Percentiles rank a stretch among this genome's conserved stretches.
Evolutionary conservation across 2,329 filamentous ascomycete species (phyloP).

Genomic region (Xylariaceae sp.): DNA sequence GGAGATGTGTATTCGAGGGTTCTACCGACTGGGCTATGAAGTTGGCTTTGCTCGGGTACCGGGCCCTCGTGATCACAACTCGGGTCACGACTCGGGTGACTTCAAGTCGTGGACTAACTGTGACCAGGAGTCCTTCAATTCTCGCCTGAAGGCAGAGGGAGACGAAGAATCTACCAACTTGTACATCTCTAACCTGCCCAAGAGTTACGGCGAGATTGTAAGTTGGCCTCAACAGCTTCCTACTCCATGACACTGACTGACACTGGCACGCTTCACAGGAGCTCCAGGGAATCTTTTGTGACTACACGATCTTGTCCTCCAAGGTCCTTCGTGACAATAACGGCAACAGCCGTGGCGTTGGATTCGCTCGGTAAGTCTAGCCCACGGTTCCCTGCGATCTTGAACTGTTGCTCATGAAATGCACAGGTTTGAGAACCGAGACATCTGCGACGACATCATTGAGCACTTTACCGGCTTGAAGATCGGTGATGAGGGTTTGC

Average conservation of each 20-base stretch:
- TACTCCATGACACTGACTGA: slow-evolving; percentile 10
- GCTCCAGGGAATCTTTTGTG: slow-evolving; percentile 68
- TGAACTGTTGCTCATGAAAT: slow-evolving; percentile 15
- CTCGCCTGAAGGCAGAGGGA: slow-evolving; percentile 90
- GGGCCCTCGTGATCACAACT: slow-evolving; percentile 9
- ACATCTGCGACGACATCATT: slow-evolving; percentile 86
- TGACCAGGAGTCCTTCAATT: slow-evolving; percentile 87
- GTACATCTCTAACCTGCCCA: slow-evolving; percentile 95
- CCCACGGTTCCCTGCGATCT: too few relatives aligned
- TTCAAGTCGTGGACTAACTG: not conserved
- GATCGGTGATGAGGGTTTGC: slow-evolving; percentile 69
- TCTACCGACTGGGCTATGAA: slow-evolving; percentile 91
- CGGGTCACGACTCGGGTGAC: slow-evolving; percentile 4
- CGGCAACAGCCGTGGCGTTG: slow-evolving; percentile 91
- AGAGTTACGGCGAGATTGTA: slow-evolving; percentile 84
- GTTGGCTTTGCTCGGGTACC: slow-evolving; percentile 89
- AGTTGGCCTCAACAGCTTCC: slow-evolving; percentile 25
- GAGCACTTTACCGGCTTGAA: slow-evolving; percentile 73
- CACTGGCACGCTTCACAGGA: slow-evolving; percentile 40
- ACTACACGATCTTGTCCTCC: slow-evolving; percentile 81
- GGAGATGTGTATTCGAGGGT: slow-evolving; percentile 91
- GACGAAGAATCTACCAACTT: slow-evolving; percentile 88
- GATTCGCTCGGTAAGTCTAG: slow-evolving; percentile 79
- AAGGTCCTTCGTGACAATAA: slow-evolving; percentile 89
- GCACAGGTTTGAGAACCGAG: slow-evolving; percentile 75